Evolutionary conservation across 371 early-diverging fungal species (phyloP).

Genomic region (Zopfochytrium polystomum): DNA sequence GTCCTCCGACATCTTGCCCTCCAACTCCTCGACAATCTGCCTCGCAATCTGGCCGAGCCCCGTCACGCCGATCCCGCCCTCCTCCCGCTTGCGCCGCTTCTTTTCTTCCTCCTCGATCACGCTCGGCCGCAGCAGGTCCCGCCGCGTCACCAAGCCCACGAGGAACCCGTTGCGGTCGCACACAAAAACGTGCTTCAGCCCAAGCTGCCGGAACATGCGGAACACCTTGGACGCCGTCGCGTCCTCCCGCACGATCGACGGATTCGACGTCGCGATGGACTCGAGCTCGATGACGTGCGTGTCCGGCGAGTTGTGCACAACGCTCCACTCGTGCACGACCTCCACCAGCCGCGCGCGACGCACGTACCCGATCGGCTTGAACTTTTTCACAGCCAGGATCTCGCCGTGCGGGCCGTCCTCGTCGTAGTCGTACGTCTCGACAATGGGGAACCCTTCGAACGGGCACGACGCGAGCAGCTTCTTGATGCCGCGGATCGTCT

Average conservation of each 20-base stretch:
- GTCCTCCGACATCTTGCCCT: neutral
- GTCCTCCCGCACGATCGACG: constrained; percentile 23
- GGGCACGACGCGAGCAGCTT: neutral
- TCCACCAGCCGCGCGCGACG: constrained; percentile 10
- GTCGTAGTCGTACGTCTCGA: neutral
- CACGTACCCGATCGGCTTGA: constrained; percentile 21
- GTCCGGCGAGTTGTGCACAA: neutral
- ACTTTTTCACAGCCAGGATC: neutral
- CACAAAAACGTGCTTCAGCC: constrained; percentile 29
- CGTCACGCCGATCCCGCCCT: neutral
- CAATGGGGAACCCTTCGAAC: constrained; percentile 16
- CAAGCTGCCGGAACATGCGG: constrained; percentile 25
- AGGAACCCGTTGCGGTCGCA: constrained; percentile 27
- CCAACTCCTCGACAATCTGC: neutral
- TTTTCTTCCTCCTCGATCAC: constrained; percentile 10
- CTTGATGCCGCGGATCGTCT: constrained; percentile 1
- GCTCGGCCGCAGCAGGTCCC: constrained; percentile 29
- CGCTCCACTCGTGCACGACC: constrained; percentile 1
- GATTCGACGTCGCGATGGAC: constrained; percentile 6
- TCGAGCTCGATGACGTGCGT: constrained; percentile 11
- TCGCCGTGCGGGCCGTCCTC: neutral
- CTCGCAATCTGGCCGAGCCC: neutral
- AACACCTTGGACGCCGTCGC: constrained; percentile 35
- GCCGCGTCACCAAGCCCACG: constrained; percentile 30
- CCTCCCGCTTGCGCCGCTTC: neutral